These are phyloP conservation scores for Lachnellula hyalina DNA, from an alignment of 2,329 filamentous ascomycete species.

Conservation along the genomic window DNA sequence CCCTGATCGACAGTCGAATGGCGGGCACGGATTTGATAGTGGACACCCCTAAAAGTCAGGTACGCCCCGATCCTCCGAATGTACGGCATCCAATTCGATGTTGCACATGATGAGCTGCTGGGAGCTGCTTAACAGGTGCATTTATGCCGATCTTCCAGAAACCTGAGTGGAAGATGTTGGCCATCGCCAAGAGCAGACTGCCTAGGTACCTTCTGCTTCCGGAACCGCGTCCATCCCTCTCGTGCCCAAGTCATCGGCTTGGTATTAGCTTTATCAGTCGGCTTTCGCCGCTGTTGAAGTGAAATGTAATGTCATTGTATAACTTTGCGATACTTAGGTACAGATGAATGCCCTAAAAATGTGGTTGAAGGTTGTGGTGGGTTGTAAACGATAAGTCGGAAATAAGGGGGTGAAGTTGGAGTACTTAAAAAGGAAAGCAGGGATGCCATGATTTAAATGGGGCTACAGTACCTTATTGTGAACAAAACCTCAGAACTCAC, in stretches of 20 bases:
- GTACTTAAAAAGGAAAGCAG: too few relatives aligned
- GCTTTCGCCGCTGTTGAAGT: constrained; percentile 1
- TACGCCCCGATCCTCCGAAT: constrained; percentile 3
- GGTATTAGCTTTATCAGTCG: not conserved
- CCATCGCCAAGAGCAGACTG: not conserved
- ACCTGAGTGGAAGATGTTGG: constrained; percentile 6
- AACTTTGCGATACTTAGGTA: not conserved
- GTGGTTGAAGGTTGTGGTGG: not conserved
- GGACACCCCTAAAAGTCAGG: constrained; percentile 10
- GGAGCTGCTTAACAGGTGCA: not conserved
- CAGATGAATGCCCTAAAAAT: not conserved
- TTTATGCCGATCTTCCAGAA: constrained; percentile 3
- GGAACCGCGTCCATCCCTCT: not conserved
- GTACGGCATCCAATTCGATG: constrained; percentile 9
- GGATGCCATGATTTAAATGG: not conserved
- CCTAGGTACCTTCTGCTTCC: constrained; percentile 9
- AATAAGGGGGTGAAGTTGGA: not conserved
- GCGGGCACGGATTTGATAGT: constrained; percentile 2
- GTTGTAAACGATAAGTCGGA: too few relatives aligned
- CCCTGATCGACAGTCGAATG: constrained; percentile 20
- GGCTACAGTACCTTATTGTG: not conserved
- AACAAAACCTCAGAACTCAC: not conserved
- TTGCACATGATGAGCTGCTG: constrained; percentile 4
- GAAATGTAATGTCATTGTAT: not conserved
- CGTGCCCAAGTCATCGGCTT: not conserved